Evolutionary conservation across 352 stramenopile genomes (phyloP), one percentile per base, ranked within the genome.

Genomic region (Phytophthora tentaculata): DNA sequence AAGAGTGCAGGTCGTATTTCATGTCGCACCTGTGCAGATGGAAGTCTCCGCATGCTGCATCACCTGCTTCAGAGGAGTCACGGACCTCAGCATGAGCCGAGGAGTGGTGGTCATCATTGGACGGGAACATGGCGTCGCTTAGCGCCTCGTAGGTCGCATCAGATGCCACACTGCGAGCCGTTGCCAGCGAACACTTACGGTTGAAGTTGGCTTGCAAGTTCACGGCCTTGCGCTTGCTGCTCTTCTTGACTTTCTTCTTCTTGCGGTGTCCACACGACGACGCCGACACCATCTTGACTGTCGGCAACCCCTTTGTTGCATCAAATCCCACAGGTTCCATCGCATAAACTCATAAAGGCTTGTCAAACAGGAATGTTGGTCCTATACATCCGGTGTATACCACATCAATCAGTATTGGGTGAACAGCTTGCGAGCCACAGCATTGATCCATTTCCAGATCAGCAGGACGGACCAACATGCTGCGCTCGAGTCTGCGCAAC

Each of bases 151-250:
- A 73, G 17, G 57, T 24, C 29, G 55, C 55, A 24, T 49, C 52
- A 22, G 16, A 7, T 23, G 61, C 26, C 45, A n/a, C 23, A 20
- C 35, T 50, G 8, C 43, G 56, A 60, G 29, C 48, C 7, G 26
- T 51, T 43, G 53, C 49, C 7, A 74, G 53, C 26, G 59, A 70
- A 58, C 84, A 95, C 87, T 95, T 95, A 95, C 87, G 81, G 62
- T 83, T 85, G 48, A 92, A 95, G 60, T 93, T 91, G 49, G 84
- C 70, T 72, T 93, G 84, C 56, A 95, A 69, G 61, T 95, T 95
- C 64, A 95, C 87, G 63, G 87, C 70, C 67, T 91, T 92, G 66
- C 87, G 83, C 77, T 92, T 95, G 69, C 29, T 26, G 51, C 69
- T 76, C 69, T 90, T 90, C 80, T 88, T 93, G 12, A 55, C 63